phyloP scores from a whole-genome alignment of 2,329 filamentous ascomycete species.

The Penicillium sp. region DNA sequence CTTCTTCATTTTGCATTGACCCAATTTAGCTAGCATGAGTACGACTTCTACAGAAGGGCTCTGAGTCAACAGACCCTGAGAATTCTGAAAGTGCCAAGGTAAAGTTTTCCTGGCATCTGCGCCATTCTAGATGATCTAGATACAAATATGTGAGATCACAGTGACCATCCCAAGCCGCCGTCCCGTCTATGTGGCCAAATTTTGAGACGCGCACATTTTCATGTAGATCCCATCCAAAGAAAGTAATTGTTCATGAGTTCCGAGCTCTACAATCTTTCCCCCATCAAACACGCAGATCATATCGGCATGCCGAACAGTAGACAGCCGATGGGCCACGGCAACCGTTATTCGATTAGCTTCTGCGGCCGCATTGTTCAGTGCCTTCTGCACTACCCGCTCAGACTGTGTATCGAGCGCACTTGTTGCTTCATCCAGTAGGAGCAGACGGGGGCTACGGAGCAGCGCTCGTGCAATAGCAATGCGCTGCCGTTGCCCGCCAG shows the following conservation, averaged over 20 bases:
- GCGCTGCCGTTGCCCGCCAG: conserved; percentile 90
- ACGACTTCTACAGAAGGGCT: too few species aligned
- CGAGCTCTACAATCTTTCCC: conserved; percentile 83
- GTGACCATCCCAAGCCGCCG: too few species aligned
- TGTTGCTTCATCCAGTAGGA: conserved; percentile 87
- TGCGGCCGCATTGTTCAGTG: conserved; percentile 67
- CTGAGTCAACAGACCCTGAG: too few species aligned
- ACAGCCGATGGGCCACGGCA: conserved; percentile 87
- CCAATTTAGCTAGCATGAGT: too few species aligned
- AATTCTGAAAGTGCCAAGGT: too few species aligned
- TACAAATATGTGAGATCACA: too few species aligned
- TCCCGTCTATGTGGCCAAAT: too few species aligned
- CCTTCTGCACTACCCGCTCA: conserved; percentile 85
- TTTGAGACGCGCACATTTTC: neutral
- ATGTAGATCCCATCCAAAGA: neutral
- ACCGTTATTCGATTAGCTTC: conserved; percentile 85
- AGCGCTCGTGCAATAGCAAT: conserved; percentile 85
- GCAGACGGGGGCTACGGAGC: conserved; percentile 79
- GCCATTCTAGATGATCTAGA: too few species aligned
- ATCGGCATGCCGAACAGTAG: conserved; percentile 86
- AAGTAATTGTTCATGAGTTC: conserved; percentile 61
- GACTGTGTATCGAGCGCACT: conserved; percentile 85
- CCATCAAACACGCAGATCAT: conserved; percentile 89
- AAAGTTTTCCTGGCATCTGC: too few species aligned
- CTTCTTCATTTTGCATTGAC: too few species aligned